Evolutionary conservation across 768 basidiomycete genomes (phyloP).

Genomic region (Lactifluus subvellereus): DNA sequence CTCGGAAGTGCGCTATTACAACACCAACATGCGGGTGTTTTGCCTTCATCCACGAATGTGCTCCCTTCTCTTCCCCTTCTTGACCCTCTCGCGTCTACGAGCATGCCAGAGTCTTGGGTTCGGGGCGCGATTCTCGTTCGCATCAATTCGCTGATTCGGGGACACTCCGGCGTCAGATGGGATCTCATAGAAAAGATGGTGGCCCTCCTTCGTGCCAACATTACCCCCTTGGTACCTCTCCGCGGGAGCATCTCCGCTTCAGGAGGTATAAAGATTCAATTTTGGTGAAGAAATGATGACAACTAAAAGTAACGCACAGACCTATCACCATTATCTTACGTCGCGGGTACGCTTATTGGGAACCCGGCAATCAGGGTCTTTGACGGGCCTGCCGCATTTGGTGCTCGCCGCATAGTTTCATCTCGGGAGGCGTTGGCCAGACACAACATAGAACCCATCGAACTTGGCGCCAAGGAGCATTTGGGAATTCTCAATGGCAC

Average conservation of each 20-base stretch:
- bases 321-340: conserved; percentile 24
- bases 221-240: conserved; percentile 76
- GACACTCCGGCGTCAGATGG: conserved; percentile 82
- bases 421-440: conserved; percentile 51
- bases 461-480: conserved; percentile 70
- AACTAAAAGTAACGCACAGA: conserved; percentile 12
- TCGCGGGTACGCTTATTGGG: conserved; percentile 69
- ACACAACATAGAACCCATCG: conserved; percentile 58
- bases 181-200: conserved; percentile 76
- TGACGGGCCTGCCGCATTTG: conserved; percentile 45
- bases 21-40: conserved; percentile 72
- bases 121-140: conserved; percentile 82
- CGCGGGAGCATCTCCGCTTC: conserved; percentile 80
- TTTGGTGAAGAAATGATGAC: conserved; percentile 3
- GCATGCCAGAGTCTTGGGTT: conserved; percentile 86
- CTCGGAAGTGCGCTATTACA: conserved; percentile 82
- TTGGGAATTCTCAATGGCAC: conserved; percentile 82
- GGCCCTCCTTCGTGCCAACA: conserved; percentile 59
- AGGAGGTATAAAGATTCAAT: conserved; percentile 48
- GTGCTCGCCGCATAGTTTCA: conserved; percentile 46
- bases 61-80: conserved; percentile 58
- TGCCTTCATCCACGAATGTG: conserved; percentile 50
- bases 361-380: conserved; percentile 76
- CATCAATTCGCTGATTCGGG: conserved; percentile 84
- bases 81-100: conserved; percentile 59